Evolutionary conservation across 305 asterid genomes (phyloP), one percentile per base, ranked within the genome.

Genomic region (Solanum hybrid): DNA sequence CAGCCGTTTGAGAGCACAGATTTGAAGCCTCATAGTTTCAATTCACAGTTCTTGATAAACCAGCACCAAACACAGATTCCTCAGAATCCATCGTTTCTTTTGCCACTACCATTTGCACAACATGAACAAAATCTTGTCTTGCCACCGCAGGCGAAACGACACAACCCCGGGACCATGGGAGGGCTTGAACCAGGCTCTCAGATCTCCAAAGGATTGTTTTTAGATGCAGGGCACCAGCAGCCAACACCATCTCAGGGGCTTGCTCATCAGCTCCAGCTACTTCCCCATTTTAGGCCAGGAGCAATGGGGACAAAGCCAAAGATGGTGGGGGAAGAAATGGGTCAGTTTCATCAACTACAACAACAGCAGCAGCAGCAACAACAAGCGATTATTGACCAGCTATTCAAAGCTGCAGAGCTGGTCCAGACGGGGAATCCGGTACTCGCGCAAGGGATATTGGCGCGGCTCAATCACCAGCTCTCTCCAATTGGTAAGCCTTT

Each of bases 381-480:
- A 78, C 96, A 96, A 91, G 96, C 94, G 2, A 93, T 94, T 20
- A 94, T 95, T 70, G 99, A 97, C 95, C 98, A 96, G 94, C 97
- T 97, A 24, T 95, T 90, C 93, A 96, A 96, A 93, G 96, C 97
- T 51, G 97, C 99, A 5, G 99, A 96, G 93, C 93, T 95, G 93
- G 93, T 96, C 94, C 99, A 96, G 92, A 90, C 95, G 5, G 98
- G 98, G 90, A 96, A 96, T 89, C 93, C 95, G 24, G 94, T 91
- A 91, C 98, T 93, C 94, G 95, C 96, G 96, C 97, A 94, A 93
- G 96, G 92, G 98, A 96, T 96, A 96, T 96, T 96, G 98, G 98
- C 98, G 97, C 98, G 98, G 98, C 98, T 96, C 98, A 96, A 96
- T 96, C 98, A 95, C 93, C 97, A 96, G 93, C 95, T 96, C 93